Base-by-base conservation (phyloP, 257 asterid genomes). In the Forsythia viridissima region DNA sequence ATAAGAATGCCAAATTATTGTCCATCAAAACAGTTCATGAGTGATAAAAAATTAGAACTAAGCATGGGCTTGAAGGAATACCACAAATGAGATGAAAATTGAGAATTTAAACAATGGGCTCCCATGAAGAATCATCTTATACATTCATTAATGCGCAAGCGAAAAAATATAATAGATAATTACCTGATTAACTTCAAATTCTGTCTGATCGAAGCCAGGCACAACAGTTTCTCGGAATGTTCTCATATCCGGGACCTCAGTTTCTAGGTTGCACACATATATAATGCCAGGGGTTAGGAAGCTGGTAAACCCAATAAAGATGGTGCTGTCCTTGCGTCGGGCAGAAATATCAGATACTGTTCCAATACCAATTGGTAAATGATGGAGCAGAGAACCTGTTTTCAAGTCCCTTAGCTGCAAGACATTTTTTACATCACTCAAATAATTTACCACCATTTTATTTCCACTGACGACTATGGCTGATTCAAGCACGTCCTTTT, bases 401-500 rank as follows among this genome's bases (percentile, higher is more conserved):
- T 83, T 82, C 79, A 90, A 82, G 85, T 90, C 89, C 76, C 90
- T 79, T 55, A 90, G 76, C 88, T 90, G 93, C 84, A 90, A 78
- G 69, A 89, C 86, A 61, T 87, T 86, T 66, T 90, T 90, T 5
- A 89, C 95, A 70, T 90, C 91, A n/a, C 88, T 77, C 80, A 90
- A 89, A 83, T 87, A 90, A 59, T 75, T 86, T 72, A 89, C 90
- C 18, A 90, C 79, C 42, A 90, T 68, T 82, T 86, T 87, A 80
- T 86, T 84, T 4, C 83, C 81, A 37, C 85, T 89, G 44, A 89
- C 95, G 18, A 88, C 87, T 51, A 84, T 83, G 61, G 86, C 95
- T 74, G 86, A 83, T 79, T 87, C 92, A 8, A 90, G 88, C 76
- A 90, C 95, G n/a, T 90, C 92, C 36, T 82, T 89, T 55, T 83